A percentile compares a stretch with the other conserved stretches of the same genome.
Conservation (phyloP, 345 rosid genomes). For the Salix exigua region DNA sequence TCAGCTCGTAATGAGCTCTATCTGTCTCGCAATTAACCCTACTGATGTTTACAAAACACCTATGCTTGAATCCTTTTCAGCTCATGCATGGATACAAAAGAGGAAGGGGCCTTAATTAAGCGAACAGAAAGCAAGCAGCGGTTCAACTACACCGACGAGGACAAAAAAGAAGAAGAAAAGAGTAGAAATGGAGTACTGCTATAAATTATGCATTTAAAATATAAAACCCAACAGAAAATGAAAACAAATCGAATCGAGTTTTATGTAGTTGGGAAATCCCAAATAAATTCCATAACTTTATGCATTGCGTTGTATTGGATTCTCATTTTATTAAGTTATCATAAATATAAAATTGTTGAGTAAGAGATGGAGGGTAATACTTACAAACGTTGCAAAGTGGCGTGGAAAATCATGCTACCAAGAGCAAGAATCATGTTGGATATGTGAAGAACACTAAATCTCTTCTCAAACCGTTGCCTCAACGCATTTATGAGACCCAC, state of each 20-base stretch:
- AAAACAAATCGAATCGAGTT: neutral
- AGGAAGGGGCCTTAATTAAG: neutral
- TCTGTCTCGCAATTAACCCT: neutral
- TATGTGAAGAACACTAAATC: slow-evolving; percentile 78
- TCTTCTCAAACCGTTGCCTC: slow-evolving; percentile 83
- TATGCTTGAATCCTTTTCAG: neutral
- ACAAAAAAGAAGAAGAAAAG: neutral
- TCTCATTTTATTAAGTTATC: neutral
- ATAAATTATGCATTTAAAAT: neutral
- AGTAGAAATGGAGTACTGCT: neutral
- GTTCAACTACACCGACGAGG: neutral
- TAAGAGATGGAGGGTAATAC: slow-evolving; percentile 13
- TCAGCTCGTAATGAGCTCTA: neutral
- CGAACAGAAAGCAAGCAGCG: neutral
- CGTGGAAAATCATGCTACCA: slow-evolving; percentile 90
- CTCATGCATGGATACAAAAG: neutral
- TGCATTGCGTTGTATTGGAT: neutral
- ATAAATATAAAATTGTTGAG: neutral
- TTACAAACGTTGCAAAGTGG: slow-evolving; percentile 72
- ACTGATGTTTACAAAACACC: neutral
- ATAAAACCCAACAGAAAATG: neutral
- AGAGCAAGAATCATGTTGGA: slow-evolving; percentile 80
- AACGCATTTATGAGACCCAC: slow-evolving; percentile 74
- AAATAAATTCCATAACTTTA: neutral
- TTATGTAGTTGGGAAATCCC: neutral